Evolutionary conservation across 1,284 basidiomycete species (phyloP), one percentile per base, ranked within the genome.

Genomic region (Rhodotorula sp.): DNA sequence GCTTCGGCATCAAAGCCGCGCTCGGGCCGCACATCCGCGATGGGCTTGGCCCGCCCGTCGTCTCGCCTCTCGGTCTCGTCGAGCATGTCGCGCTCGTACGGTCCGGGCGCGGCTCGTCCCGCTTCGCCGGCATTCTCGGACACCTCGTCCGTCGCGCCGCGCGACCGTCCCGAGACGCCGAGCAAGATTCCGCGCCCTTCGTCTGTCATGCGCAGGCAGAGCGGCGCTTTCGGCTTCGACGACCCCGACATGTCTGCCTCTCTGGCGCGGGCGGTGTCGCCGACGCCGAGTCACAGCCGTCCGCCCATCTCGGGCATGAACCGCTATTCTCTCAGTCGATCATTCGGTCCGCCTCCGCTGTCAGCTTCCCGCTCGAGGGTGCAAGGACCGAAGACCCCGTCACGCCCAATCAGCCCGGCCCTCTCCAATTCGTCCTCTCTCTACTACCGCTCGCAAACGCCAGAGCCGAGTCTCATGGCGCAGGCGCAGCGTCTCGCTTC

Each of bases 201-300:
- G 9, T 66, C 71, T 9, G 66, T 50, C 4, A 57, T 58, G 21
- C 54, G 63, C 13, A 34, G 68, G 25, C 71, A 65, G 23, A 68
- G 56, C 46, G 68, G 60, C 1, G 68, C 66, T 0, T 66, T 66
- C 50, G 70, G 72, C 7, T 50, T 58, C 44, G 68, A 79, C 17
- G 80, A 81, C 19, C 66, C 74, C 19, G 64, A 78, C 25, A 74
- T 82, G 65, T 81, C 81, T n/a, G 82, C 84, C 1, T 78, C 84
- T 56, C 84, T 85, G 82, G 85, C 86, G 70, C 86, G 89, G 54
- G 85, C 88, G 0, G 82, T 90, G 68, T 91, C 90, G 0, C 90
- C 90, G 21, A 81, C 87, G 14, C 84, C 83, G 58, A 49, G 49
- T 85, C 41, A 44, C 34, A 41, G 45, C 9, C 57, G 52, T 0